These are phyloP conservation scores for Neurospora sp. DNA, from an alignment of 495 filamentous ascomycete genomes.

Conservation along the genomic window DNA sequence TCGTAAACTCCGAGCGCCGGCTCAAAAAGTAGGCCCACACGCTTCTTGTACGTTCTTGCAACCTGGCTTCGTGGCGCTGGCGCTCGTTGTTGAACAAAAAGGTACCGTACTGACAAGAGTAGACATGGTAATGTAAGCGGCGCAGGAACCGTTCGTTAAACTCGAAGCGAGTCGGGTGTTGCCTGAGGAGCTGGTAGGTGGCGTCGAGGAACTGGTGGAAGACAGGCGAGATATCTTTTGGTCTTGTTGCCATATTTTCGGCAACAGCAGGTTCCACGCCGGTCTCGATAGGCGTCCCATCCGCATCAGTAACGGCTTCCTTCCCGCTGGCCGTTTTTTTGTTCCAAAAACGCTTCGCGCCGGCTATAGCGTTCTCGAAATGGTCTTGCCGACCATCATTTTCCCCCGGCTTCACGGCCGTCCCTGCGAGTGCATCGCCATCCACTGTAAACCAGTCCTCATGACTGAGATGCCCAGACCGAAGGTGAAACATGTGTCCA, in stretches of 20 bases:
- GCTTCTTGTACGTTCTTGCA: slow-evolving; percentile 65
- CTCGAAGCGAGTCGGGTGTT: slow-evolving; percentile 86
- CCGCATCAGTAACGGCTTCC: slow-evolving; percentile 43
- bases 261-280: slow-evolving; percentile 29
- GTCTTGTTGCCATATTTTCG: slow-evolving; percentile 39
- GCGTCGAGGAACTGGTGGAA: slow-evolving; percentile 98
- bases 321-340: slow-evolving; percentile 61
- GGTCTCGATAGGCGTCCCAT: slow-evolving; percentile 18
- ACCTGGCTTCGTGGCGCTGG: slow-evolving; percentile 64
- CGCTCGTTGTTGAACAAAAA: slow-evolving; percentile 95
- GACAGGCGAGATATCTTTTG: slow-evolving; percentile 85
- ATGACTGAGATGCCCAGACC: slow-evolving; percentile 73
- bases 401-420: slow-evolving; percentile 43
- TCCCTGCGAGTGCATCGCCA: slow-evolving; percentile 50
- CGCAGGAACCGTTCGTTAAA: slow-evolving; percentile 94
- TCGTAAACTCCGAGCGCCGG: slow-evolving; percentile 67
- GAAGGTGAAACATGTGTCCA: slow-evolving; percentile 91
- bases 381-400: slow-evolving; percentile 57
- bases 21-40: slow-evolving; percentile 95
- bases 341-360: slow-evolving; percentile 85
- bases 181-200: slow-evolving; percentile 80
- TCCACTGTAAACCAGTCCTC: slow-evolving; percentile 95
- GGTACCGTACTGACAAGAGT: slow-evolving; percentile 94
- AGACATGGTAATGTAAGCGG: slow-evolving; percentile 84
- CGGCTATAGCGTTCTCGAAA: slow-evolving; percentile 75